Conservation (phyloP, 768 basidiomycete species). For the Hericium coralloides region DNA sequence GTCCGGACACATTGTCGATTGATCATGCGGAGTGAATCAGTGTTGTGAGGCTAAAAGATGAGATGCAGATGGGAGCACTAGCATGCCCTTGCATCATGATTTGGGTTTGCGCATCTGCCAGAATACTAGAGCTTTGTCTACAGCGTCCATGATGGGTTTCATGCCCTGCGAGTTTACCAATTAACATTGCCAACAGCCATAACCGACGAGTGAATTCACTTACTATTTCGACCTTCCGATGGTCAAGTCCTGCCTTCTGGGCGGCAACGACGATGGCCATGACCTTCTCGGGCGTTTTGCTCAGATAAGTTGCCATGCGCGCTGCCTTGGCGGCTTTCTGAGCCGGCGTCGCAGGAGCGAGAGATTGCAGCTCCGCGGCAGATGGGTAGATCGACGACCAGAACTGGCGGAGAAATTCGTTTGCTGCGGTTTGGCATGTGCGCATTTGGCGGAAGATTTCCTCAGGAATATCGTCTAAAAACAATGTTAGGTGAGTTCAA, state of each 20-base stretch:
- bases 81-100: not conserved
- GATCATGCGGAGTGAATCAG: not conserved
- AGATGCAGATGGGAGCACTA: not conserved
- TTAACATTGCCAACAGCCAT: not conserved
- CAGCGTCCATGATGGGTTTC: conserved; percentile 65
- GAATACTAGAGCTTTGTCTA: conserved; percentile 62
- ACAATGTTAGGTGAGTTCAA: not conserved
- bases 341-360: conserved; percentile 42
- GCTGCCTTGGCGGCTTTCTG: conserved; percentile 72
- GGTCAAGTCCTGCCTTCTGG: conserved; percentile 52
- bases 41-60: not conserved
- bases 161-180: conserved; percentile 44
- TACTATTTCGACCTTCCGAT: conserved; percentile 54
- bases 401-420: conserved; percentile 94
- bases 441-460: conserved; percentile 74
- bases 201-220: conserved; percentile 18
- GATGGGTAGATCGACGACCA: conserved; percentile 86
- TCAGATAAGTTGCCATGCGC: conserved; percentile 83
- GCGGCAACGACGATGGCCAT: conserved; percentile 63
- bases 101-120: conserved; percentile 18
- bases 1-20: no score
- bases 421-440: conserved; percentile 86
- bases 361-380: conserved; percentile 42
- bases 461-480: conserved; percentile 70
- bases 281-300: conserved; percentile 75